phyloP scores from a whole-genome alignment of 805 yeast species.

The Candida tallmaniae region DNA sequence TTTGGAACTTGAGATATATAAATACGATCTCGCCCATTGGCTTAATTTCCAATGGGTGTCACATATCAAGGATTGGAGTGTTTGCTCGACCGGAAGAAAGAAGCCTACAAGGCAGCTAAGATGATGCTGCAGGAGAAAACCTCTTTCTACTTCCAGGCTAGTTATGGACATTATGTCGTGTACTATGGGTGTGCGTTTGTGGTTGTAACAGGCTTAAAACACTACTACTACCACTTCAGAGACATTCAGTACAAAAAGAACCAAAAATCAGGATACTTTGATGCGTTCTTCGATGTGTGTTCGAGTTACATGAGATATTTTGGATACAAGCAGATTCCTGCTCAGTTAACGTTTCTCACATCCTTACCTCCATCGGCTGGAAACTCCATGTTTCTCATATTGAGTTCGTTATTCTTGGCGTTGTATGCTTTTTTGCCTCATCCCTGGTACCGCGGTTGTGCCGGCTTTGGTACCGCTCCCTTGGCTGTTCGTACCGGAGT shows the following conservation, averaged over 20 bases:
- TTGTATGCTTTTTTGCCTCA: constrained; percentile 43
- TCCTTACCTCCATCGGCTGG: constrained; percentile 36
- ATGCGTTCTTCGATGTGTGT: constrained; percentile 23
- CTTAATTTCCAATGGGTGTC: too few relatives aligned
- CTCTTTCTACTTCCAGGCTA: constrained; percentile 22
- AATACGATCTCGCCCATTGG: too few relatives aligned
- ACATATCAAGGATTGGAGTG: constrained; percentile 36
- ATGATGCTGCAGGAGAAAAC: constrained; percentile 26
- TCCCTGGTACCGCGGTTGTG: constrained; percentile 47
- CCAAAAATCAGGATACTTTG: constrained; percentile 10
- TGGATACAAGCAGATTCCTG: constrained; percentile 31
- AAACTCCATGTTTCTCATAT: constrained; percentile 33
- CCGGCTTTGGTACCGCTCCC: constrained; percentile 58
- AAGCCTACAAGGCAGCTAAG: constrained; percentile 16
- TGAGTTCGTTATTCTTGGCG: constrained; percentile 26
- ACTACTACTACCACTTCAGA: constrained; percentile 21
- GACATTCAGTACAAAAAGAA: constrained; percentile 18
- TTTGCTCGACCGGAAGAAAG: constrained; percentile 24
- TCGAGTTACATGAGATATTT: constrained; percentile 30
- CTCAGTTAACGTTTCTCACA: constrained; percentile 17
- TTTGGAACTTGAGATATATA: too few relatives aligned
- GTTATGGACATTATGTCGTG: constrained; percentile 34
- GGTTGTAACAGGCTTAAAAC: constrained; percentile 28
- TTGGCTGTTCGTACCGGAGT: constrained; percentile 50
- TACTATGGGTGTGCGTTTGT: constrained; percentile 39